Base-by-base conservation (phyloP, 2,329 filamentous ascomycete genomes). In the Penicillium sp. region DNA sequence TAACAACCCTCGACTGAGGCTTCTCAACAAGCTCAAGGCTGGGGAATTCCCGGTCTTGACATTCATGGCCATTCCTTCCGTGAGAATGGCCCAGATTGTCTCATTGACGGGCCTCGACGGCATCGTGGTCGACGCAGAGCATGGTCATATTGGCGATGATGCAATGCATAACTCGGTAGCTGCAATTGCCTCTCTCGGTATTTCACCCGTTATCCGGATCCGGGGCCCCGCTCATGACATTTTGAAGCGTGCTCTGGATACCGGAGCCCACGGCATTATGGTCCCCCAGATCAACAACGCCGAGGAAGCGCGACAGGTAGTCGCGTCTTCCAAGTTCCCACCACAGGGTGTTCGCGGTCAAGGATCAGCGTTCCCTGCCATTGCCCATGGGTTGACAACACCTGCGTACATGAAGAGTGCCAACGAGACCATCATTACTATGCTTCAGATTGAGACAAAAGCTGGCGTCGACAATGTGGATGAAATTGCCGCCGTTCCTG, bases 211-310 rank as follows among this genome's bases (percentile, higher is more conserved):
- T 5, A 63, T 72, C n/a, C 67, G 69, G 6, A 48, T 71, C 10
- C 60, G 67, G 22, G 62, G 58, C 30, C 62, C 69, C 1, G 60
- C 64, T 22, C 43, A 58, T 6, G 69, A 71, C 33, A 57, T 72
- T n/a, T 58, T 72, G 11, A 72, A 72, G 54, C 57, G 70, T 22
- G 70, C 70, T 1, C 51, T 72, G 3, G 69, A 72, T 48, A 59
- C 70, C 1, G 70, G 68, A 25, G 69, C 69, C 14, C 70, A 71
- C 28, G 84, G 84, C 81, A 86, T 69, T 33, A 52, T 68, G 26
- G 69, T 72, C 0, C 71, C 69, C 3, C 69, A 70, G 52, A 68
- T 74, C 62, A 84, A 86, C 61, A 82, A 82, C 0, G 83, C 86
- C 0, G 82, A 83, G 25, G 84, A 72, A 55, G 70, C 65, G 8